Percentiles rank a stretch among this genome's conserved stretches.
phyloP scores from a whole-genome alignment of 805 yeast genomes.

The Teunomyces gatunensis region DNA sequence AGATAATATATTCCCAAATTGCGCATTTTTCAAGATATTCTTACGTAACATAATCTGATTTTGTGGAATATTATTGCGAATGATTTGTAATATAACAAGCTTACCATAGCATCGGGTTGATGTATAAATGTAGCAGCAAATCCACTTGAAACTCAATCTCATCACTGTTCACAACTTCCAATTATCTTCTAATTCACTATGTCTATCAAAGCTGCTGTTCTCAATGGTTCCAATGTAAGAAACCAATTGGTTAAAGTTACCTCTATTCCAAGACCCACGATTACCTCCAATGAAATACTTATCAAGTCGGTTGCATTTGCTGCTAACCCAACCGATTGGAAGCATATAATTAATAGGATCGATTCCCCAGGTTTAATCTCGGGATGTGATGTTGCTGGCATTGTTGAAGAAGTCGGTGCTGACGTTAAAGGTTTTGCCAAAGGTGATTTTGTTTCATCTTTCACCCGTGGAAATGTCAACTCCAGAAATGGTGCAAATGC shows the following conservation, averaged over 20 bases:
- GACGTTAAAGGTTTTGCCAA: conserved; percentile 30
- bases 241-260: conserved; percentile 14
- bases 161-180: too few species aligned
- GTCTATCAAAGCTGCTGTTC: background rate
- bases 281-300: conserved; percentile 39
- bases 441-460: conserved; percentile 52
- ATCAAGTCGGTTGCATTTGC: conserved; percentile 55
- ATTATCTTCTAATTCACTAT: background rate
- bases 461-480: conserved; percentile 52
- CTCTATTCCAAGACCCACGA: conserved; percentile 29
- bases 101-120: background rate
- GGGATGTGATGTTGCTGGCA: conserved; percentile 64
- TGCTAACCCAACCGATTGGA: conserved; percentile 71
- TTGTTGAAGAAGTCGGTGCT: conserved; percentile 51
- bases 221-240: too few species aligned
- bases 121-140: background rate
- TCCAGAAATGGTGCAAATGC: conserved; percentile 57
- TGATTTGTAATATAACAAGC: background rate
- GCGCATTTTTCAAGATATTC: too few species aligned
- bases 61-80: too few species aligned
- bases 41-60: too few species aligned
- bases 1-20: too few species aligned
- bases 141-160: background rate
- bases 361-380: conserved; percentile 47
- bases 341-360: conserved; percentile 42